Evolutionary conservation across 1,139 yeast genomes (phyloP).

Genomic region (Taphrina communis): DNA sequence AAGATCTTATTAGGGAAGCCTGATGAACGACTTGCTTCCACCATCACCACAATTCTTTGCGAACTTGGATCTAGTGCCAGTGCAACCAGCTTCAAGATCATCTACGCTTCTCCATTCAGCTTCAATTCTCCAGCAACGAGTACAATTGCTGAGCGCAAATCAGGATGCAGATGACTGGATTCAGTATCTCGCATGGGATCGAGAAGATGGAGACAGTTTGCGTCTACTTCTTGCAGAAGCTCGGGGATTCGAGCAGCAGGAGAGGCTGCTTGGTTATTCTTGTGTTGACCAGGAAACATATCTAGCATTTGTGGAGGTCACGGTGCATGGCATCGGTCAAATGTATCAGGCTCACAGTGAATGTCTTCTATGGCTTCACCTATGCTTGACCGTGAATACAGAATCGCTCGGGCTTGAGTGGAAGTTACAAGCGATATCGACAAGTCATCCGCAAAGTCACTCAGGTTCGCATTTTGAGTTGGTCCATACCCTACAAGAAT

Average conservation of each 20-base stretch:
- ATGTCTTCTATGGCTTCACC: background rate
- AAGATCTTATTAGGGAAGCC: background rate
- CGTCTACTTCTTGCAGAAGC: background rate
- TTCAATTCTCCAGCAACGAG: constrained; percentile 17
- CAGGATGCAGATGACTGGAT: constrained; percentile 12
- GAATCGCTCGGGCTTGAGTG: constrained; percentile 12
- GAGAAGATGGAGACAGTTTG: constrained; percentile 2
- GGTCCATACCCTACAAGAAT: constrained; percentile 1
- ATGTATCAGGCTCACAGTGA: background rate
- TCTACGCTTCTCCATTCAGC: background rate
- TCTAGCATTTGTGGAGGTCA: constrained; percentile 14
- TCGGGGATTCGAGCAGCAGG: background rate
- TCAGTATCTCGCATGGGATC: constrained; percentile 22
- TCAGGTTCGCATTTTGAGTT: background rate
- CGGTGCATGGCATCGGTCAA: constrained; percentile 6
- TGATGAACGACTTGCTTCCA: constrained; percentile 2
- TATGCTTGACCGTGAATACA: constrained; percentile 5
- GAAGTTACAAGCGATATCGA: constrained; percentile 7
- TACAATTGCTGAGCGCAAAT: constrained; percentile 7
- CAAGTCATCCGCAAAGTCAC: background rate
- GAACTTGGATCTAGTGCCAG: constrained; percentile 11
- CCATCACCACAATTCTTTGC: constrained; percentile 7
- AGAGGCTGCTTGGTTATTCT: constrained; percentile 16
- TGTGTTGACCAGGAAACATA: constrained; percentile 22
- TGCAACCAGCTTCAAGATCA: background rate